phyloP scores from a whole-genome alignment of 192 early-diverging fungal species.

The Funneliformis geosporum region DNA sequence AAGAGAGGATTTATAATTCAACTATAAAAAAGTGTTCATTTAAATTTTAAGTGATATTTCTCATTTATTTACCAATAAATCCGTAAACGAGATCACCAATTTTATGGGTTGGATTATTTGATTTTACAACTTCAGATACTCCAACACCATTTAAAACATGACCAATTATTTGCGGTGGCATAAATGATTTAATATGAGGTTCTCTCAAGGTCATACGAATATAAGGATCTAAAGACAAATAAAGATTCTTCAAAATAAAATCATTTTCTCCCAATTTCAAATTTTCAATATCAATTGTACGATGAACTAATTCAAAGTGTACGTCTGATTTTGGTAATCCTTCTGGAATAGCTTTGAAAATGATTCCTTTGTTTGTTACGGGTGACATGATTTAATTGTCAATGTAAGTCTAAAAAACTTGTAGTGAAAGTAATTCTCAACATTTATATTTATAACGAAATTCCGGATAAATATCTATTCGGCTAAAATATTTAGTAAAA shows the following conservation, averaged over 20 bases:
- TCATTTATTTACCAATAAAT: slow-evolving; percentile 60
- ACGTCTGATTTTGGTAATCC: background rate
- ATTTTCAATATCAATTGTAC: slow-evolving; percentile 44
- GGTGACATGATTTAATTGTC: slow-evolving; percentile 32
- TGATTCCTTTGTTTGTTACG: background rate
- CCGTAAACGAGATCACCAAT: slow-evolving; percentile 69
- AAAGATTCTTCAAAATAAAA: slow-evolving; percentile 60
- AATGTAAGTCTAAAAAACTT: too few relatives aligned
- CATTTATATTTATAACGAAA: too few relatives aligned
- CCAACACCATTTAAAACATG: slow-evolving; percentile 61
- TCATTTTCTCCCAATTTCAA: slow-evolving; percentile 47
- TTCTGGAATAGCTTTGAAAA: background rate
- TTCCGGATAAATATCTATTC: too few relatives aligned
- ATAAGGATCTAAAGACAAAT: slow-evolving; percentile 77
- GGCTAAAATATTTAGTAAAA: too few relatives aligned
- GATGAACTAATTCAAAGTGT: background rate
- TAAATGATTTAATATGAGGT: background rate
- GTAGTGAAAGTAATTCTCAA: too few relatives aligned
- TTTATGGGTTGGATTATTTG: slow-evolving; percentile 55
- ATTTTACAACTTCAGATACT: slow-evolving; percentile 67
- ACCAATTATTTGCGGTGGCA: slow-evolving; percentile 38
- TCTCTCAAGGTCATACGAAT: slow-evolving; percentile 48
- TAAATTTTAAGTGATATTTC: too few relatives aligned
- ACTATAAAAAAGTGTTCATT: slow-evolving; percentile 41
- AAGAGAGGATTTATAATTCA: slow-evolving; percentile 32